A percentile compares a stretch with the other conserved stretches of the same genome.
phyloP scores from a whole-genome alignment of 2,329 filamentous ascomycete genomes.

The Achaetomium macrosporum region DNA sequence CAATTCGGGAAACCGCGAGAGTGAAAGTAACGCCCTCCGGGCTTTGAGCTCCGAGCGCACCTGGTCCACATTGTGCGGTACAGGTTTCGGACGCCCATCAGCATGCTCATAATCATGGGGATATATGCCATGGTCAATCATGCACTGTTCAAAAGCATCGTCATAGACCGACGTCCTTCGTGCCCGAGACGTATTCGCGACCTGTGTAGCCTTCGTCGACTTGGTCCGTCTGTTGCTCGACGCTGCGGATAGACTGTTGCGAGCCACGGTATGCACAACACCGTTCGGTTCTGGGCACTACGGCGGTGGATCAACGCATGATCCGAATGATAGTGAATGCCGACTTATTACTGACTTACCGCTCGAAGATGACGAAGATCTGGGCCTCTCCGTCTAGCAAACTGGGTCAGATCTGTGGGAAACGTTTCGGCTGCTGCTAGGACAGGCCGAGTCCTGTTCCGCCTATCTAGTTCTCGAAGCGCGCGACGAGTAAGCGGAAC shows the following conservation, averaged over 20 bases:
- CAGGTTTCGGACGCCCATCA: no score
- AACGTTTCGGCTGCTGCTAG: slow-evolving; percentile 12
- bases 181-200: neutral
- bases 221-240: neutral
- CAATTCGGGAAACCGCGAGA: slow-evolving; percentile 14
- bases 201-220: no score
- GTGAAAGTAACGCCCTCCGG: slow-evolving; percentile 14
- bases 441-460: slow-evolving; percentile 13
- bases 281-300: slow-evolving; percentile 23
- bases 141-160: slow-evolving; percentile 25
- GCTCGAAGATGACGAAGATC: slow-evolving; percentile 32
- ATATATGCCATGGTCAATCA: slow-evolving; percentile 25
- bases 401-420: slow-evolving; percentile 19
- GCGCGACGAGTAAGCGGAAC: slow-evolving; percentile 14
- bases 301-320: slow-evolving; percentile 2
- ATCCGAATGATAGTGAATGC: slow-evolving; percentile 10
- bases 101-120: neutral
- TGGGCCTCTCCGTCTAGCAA: slow-evolving; percentile 31
- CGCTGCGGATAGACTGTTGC: slow-evolving; percentile 20
- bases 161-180: slow-evolving; percentile 23
- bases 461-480: slow-evolving; percentile 20
- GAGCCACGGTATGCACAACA: slow-evolving; percentile 19
- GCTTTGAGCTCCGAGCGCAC: no score
- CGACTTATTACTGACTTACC: slow-evolving; percentile 27
- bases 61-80: no score